Conservation (phyloP, 805 yeast genomes). For the Yarrowia divulgata region DNA sequence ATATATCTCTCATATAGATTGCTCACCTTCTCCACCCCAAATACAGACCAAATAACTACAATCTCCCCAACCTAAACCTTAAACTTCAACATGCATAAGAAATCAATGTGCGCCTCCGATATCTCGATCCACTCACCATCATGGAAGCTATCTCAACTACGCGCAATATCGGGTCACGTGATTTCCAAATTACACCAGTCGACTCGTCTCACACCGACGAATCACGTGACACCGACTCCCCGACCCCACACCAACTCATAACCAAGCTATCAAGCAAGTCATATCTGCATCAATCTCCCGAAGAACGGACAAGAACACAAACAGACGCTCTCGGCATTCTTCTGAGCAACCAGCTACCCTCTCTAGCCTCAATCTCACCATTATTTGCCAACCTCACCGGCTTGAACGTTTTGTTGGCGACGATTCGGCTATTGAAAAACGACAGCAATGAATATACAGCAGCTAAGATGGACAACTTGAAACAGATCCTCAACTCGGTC, state of each 20-base stretch:
- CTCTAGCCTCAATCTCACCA: background rate
- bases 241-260: background rate
- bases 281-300: background rate
- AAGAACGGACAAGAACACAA: background rate
- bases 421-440: background rate
- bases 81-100: constrained; percentile 7
- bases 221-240: background rate
- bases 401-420: background rate
- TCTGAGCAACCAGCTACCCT: background rate
- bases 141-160: constrained; percentile 31
- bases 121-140: background rate
- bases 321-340: background rate
- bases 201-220: background rate
- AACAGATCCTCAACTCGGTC: background rate
- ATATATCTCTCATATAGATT: no score
- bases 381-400: constrained; percentile 7
- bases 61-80: constrained; percentile 1
- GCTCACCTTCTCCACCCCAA: background rate
- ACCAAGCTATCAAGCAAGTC: background rate
- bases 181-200: background rate
- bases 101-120: background rate
- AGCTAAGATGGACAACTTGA: constrained; percentile 2
- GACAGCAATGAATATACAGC: constrained; percentile 3
- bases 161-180: constrained; percentile 6
- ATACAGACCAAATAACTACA: background rate